These are phyloP conservation scores for Aspergillus sclerotioniger DNA, from an alignment of 495 filamentous ascomycete species.

Conservation along the genomic window DNA sequence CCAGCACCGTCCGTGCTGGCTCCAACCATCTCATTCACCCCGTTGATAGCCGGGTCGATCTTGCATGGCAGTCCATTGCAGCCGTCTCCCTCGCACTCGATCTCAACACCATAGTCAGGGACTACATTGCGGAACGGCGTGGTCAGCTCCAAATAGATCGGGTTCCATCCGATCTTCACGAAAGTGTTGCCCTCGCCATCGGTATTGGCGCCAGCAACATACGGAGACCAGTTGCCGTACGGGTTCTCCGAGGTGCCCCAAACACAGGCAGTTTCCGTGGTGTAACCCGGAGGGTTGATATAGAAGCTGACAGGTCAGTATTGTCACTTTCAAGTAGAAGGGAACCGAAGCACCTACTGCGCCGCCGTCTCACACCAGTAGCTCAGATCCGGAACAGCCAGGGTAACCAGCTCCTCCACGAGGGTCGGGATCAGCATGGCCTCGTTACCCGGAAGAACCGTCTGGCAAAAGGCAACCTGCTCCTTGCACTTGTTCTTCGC, in stretches of 20 bases:
- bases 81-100: constrained; percentile 62
- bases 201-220: constrained; percentile 75
- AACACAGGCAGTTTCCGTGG: constrained; percentile 58
- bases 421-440: constrained; percentile 82
- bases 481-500: constrained; percentile 62
- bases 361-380: constrained; percentile 76
- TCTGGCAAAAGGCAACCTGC: constrained; percentile 75
- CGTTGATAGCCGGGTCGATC: constrained; percentile 63
- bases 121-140: constrained; percentile 56
- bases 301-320: constrained; percentile 58
- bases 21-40: constrained; percentile 60
- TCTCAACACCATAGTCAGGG: constrained; percentile 67
- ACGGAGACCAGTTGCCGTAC: constrained; percentile 78
- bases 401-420: constrained; percentile 49
- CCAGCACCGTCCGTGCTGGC: constrained; percentile 58
- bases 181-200: constrained; percentile 63
- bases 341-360: constrained; percentile 52
- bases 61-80: constrained; percentile 75
- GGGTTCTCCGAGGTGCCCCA: constrained; percentile 68
- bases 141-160: constrained; percentile 61
- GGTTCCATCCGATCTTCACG: constrained; percentile 79
- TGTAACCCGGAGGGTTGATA: constrained; percentile 71
- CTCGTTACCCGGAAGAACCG: constrained; percentile 81
- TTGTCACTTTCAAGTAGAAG: background rate
- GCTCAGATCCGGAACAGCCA: constrained; percentile 67